Percentiles rank a stretch among this genome's conserved stretches.
Conservation (phyloP, 1,284 basidiomycete species). For the Fomitopsis betulina region DNA sequence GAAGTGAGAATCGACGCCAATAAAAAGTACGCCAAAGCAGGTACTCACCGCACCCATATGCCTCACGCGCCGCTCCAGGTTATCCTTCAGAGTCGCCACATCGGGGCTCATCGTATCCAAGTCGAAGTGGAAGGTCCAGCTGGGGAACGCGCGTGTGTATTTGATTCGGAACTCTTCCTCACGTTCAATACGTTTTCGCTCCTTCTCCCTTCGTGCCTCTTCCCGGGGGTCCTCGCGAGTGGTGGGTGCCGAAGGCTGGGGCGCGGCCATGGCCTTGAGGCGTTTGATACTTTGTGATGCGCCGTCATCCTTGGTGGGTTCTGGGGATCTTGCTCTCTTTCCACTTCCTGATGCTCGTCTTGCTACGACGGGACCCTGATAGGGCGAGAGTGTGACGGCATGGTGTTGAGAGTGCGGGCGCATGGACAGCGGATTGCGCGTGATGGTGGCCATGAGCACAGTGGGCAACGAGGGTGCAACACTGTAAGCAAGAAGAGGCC, state of each 20-base stretch:
- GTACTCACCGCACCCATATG: slow-evolving; percentile 76
- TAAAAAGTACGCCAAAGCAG: not conserved
- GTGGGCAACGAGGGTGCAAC: not conserved
- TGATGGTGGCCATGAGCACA: slow-evolving; percentile 16
- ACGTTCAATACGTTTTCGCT: slow-evolving; percentile 41
- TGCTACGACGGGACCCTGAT: slow-evolving; percentile 13
- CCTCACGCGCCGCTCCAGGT: slow-evolving; percentile 50
- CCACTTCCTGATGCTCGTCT: slow-evolving; percentile 15
- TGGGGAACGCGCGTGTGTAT: slow-evolving; percentile 82
- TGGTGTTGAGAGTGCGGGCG: slow-evolving; percentile 20
- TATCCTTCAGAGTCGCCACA: slow-evolving; percentile 38
- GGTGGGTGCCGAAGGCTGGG: slow-evolving; percentile 17
- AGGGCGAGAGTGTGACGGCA: slow-evolving; percentile 16
- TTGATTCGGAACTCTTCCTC: slow-evolving; percentile 79
- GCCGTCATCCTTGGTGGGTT: slow-evolving; percentile 34
- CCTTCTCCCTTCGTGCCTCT: slow-evolving; percentile 33
- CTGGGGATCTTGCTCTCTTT: slow-evolving; percentile 68
- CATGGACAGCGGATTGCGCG: slow-evolving; percentile 22
- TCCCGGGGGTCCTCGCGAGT: slow-evolving; percentile 16
- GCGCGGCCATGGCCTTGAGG: slow-evolving; percentile 25
- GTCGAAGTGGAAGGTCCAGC: slow-evolving; percentile 86
- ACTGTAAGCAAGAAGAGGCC: slow-evolving; percentile 9
- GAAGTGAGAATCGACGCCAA: not conserved
- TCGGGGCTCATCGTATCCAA: slow-evolving; percentile 52
- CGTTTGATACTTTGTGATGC: slow-evolving; percentile 29